Evolutionary conservation across 371 early-diverging fungal species (phyloP).

Genomic region (Conidiobolus incongruus): DNA sequence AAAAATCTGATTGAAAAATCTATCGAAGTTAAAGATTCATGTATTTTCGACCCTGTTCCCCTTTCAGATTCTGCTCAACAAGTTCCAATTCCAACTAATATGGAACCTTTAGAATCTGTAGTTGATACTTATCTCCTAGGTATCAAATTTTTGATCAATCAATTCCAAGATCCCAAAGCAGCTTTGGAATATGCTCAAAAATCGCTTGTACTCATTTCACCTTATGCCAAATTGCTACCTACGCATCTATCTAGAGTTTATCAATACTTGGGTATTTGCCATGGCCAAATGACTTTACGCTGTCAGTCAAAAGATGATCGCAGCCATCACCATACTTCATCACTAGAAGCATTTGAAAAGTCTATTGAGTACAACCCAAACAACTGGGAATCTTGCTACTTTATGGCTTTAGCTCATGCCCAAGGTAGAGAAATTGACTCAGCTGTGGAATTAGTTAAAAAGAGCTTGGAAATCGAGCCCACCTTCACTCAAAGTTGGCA

Average conservation of each 20-base stretch:
- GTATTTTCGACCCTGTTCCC: neutral
- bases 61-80: too few species aligned
- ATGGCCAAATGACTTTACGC: constrained; percentile 13
- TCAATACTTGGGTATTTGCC: constrained; percentile 29
- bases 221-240: too few species aligned
- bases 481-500: constrained; percentile 61
- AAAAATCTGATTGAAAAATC: constrained; percentile 19
- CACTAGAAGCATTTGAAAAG: constrained; percentile 28
- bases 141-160: constrained; percentile 19
- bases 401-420: constrained; percentile 56
- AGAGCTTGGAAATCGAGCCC: constrained; percentile 32
- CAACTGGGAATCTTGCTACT: constrained; percentile 37
- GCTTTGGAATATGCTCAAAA: too few species aligned
- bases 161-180: constrained; percentile 15
- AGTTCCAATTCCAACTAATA: constrained; percentile 7
- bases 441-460: constrained; percentile 35
- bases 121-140: constrained; percentile 1
- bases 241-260: constrained; percentile 18
- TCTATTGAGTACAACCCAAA: constrained; percentile 21
- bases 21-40: neutral
- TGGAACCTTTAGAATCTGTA: constrained; percentile 3
- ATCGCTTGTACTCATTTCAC: too few species aligned
- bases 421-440: constrained; percentile 49
- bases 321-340: constrained; percentile 33
- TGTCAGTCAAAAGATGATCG: constrained; percentile 10